These are phyloP conservation scores for Candida pseudoglaebosa DNA, from an alignment of 805 yeast genomes.

Conservation along the genomic window DNA sequence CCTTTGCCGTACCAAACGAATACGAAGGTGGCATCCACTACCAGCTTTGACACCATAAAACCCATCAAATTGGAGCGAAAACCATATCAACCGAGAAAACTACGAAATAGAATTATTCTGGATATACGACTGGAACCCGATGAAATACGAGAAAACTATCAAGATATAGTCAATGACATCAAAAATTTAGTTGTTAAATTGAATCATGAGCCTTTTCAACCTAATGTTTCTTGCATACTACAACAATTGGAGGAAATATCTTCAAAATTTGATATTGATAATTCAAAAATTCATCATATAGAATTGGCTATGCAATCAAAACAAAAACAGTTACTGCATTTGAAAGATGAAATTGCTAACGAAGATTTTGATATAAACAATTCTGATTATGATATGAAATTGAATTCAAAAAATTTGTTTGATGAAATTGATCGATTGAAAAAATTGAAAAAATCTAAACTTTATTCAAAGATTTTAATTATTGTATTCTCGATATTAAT, in stretches of 20 bases:
- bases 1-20: conserved; percentile 30
- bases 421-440: conserved; percentile 25
- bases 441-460: conserved; percentile 4
- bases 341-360: not conserved
- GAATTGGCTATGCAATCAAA: not conserved
- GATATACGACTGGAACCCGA: conserved; percentile 5
- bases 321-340: not conserved
- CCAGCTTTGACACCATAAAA: conserved; percentile 1
- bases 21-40: conserved; percentile 1
- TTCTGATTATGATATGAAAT: not conserved
- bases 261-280: not conserved
- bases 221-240: not conserved
- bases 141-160: not conserved
- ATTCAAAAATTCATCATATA: not conserved
- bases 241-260: not conserved
- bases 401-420: conserved; percentile 11
- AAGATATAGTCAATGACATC: not conserved
- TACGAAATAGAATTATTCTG: not conserved
- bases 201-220: not conserved
- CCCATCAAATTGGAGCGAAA: conserved; percentile 4
- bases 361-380: not conserved
- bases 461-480: not conserved
- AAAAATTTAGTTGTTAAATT: not conserved
- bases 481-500: conserved; percentile 2
- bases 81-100: not conserved